Evolutionary conservation across 106 monocot species (phyloP).

Genomic region (Gastrodia elata): DNA sequence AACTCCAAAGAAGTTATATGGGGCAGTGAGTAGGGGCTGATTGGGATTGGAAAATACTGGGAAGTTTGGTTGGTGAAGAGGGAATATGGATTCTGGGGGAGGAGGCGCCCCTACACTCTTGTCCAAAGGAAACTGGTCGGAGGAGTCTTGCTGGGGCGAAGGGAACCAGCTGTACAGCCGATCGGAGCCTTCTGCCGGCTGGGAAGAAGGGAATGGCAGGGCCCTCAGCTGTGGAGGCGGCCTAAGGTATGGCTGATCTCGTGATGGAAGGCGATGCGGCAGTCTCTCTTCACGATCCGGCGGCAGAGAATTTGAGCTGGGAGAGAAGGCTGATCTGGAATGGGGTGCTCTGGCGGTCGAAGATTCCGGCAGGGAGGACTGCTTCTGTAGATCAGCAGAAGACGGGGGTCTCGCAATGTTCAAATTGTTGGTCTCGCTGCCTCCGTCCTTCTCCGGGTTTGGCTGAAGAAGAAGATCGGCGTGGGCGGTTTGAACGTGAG

Average conservation of each 20-base stretch:
- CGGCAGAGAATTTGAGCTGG: slow-evolving; percentile 44
- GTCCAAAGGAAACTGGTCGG: slow-evolving; percentile 27
- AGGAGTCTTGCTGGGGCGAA: slow-evolving; percentile 15
- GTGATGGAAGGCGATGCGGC: slow-evolving; percentile 28
- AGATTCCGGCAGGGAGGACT: slow-evolving; percentile 44
- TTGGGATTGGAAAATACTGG: slow-evolving; percentile 27
- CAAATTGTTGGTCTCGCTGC: slow-evolving; percentile 29
- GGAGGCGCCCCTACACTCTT: slow-evolving; percentile 12
- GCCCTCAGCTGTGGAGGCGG: slow-evolving; percentile 30
- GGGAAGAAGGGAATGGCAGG: slow-evolving; percentile 25
- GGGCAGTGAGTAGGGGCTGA: slow-evolving; percentile 12
- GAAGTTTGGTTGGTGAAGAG: slow-evolving; percentile 40
- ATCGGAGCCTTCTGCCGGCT: slow-evolving; percentile 26
- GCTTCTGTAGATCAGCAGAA: slow-evolving; percentile 40
- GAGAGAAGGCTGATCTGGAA: slow-evolving; percentile 42
- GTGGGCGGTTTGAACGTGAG: slow-evolving; percentile 64
- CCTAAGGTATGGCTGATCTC: slow-evolving; percentile 44
- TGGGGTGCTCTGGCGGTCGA: slow-evolving; percentile 70
- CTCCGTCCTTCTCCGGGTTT: slow-evolving; percentile 36
- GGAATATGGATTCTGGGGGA: slow-evolving; percentile 29
- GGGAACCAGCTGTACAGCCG: slow-evolving; percentile 35
- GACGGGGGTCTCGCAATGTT: slow-evolving; percentile 28
- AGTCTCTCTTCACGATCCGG: slow-evolving; percentile 50
- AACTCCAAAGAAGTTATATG: slow-evolving; percentile 30
- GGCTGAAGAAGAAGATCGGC: slow-evolving; percentile 52